These are phyloP conservation scores for Friedmanniomyces endolithicus DNA, from an alignment of 495 filamentous ascomycete genomes.

Conservation along the genomic window DNA sequence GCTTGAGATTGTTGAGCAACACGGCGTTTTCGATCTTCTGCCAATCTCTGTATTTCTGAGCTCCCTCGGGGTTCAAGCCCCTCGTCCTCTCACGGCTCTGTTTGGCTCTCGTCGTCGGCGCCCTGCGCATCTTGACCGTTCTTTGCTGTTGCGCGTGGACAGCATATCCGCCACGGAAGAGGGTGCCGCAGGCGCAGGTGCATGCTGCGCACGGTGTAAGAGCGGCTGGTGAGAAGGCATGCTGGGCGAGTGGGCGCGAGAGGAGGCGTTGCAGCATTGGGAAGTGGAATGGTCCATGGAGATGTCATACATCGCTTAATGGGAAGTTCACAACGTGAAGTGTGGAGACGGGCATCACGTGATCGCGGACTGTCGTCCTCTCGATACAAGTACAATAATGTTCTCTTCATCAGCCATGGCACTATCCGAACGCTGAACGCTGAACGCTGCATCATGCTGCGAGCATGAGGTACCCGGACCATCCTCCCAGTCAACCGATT, in stretches of 20 bases:
- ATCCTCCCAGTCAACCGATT: neutral
- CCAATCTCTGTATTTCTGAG: neutral
- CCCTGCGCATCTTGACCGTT: neutral
- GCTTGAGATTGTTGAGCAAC: neutral
- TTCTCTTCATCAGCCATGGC: neutral
- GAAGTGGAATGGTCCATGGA: neutral
- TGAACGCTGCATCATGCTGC: neutral
- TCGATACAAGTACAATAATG: too few relatives aligned
- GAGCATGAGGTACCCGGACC: neutral
- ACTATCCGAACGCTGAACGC: neutral
- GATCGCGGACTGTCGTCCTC: neutral
- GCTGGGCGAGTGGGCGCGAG: neutral
- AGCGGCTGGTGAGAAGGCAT: neutral
- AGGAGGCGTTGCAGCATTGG: constrained; percentile 5
- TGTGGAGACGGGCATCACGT: neutral
- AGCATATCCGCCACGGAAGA: neutral
- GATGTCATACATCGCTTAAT: neutral
- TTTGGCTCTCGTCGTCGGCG: neutral
- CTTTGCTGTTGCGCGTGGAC: neutral
- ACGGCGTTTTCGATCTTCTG: neutral
- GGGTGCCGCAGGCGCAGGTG: constrained; percentile 4
- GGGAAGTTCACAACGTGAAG: neutral
- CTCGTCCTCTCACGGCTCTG: neutral
- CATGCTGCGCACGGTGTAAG: neutral
- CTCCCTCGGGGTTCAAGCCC: neutral